A percentile compares a stretch with the other conserved stretches of the same genome.
Evolutionary conservation across 176 grass and related monocot species (phyloP).

Genomic region (Hyparrhenia diplandra): DNA sequence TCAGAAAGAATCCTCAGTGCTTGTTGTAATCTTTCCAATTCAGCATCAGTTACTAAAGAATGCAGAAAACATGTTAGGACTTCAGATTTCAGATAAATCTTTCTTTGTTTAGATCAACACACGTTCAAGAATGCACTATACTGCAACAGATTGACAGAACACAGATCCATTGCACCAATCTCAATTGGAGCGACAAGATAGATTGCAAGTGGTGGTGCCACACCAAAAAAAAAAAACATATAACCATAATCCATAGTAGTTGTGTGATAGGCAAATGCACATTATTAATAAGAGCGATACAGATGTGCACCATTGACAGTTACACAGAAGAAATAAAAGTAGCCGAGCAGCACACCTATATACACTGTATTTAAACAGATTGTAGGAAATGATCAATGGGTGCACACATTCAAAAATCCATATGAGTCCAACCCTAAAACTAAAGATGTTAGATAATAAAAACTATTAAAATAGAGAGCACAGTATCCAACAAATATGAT

Average conservation of each 20-base stretch:
- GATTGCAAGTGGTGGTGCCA: neutral
- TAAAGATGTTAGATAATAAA: neutral
- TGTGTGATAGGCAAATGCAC: neutral
- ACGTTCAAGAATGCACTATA: neutral
- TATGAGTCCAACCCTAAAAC: neutral
- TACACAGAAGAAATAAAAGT: conserved; percentile 4
- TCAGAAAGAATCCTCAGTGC: conserved; percentile 96
- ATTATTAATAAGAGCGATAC: neutral
- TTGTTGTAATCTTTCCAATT: conserved; percentile 93
- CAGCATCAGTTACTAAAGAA: conserved; percentile 80
- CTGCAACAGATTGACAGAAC: neutral
- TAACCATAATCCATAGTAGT: neutral
- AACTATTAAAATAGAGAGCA: neutral
- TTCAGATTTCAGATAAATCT: neutral
- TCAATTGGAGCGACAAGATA: neutral
- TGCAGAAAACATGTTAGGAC: neutral
- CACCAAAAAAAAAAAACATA: neutral
- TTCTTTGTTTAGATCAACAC: neutral
- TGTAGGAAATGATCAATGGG: neutral
- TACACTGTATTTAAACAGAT: neutral
- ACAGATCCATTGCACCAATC: neutral
- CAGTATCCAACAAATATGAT: neutral
- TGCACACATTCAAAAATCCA: neutral
- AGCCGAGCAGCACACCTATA: neutral
- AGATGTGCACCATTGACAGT: no score